These are phyloP conservation scores for Biscogniauxia sp. DNA, from an alignment of 2,329 filamentous ascomycete species.

Conservation along the genomic window DNA sequence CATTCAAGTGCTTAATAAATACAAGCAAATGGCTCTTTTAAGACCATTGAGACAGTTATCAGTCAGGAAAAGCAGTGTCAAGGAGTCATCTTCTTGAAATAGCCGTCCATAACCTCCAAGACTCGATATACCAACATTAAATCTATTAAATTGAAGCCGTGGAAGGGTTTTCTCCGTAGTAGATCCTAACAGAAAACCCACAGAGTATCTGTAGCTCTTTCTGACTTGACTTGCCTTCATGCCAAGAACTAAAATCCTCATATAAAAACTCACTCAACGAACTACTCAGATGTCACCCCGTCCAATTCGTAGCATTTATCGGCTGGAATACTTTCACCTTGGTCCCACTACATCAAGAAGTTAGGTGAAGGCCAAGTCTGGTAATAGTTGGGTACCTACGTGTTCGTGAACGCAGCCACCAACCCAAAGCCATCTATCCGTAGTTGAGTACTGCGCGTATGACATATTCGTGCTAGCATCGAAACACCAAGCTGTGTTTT, in stretches of 20 bases:
- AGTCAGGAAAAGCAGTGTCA: too few species aligned
- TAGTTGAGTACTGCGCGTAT: conserved; percentile 37
- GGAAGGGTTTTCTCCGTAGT: background rate
- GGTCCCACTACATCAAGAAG: conserved; percentile 32
- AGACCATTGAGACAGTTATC: too few species aligned
- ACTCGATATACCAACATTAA: too few species aligned
- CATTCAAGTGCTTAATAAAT: too few species aligned
- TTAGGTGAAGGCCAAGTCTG: conserved; percentile 3
- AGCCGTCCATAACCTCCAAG: too few species aligned
- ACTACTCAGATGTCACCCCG: background rate
- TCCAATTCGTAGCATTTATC: conserved; percentile 29
- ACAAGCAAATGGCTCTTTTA: too few species aligned
- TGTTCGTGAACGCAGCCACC: conserved; percentile 41
- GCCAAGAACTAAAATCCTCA: background rate
- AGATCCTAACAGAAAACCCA: background rate
- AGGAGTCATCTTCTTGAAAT: too few species aligned
- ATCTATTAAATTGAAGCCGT: too few species aligned
- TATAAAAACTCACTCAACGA: conserved; percentile 50
- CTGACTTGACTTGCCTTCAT: conserved; percentile 31
- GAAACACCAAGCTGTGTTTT: conserved; percentile 36
- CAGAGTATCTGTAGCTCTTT: background rate
- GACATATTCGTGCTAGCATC: conserved; percentile 40
- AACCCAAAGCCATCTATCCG: conserved; percentile 40
- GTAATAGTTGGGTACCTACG: conserved; percentile 25
- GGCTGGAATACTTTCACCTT: conserved; percentile 31